phyloP scores from a whole-genome alignment of 2,329 filamentous ascomycete species.

The Aspergillus piperis region DNA sequence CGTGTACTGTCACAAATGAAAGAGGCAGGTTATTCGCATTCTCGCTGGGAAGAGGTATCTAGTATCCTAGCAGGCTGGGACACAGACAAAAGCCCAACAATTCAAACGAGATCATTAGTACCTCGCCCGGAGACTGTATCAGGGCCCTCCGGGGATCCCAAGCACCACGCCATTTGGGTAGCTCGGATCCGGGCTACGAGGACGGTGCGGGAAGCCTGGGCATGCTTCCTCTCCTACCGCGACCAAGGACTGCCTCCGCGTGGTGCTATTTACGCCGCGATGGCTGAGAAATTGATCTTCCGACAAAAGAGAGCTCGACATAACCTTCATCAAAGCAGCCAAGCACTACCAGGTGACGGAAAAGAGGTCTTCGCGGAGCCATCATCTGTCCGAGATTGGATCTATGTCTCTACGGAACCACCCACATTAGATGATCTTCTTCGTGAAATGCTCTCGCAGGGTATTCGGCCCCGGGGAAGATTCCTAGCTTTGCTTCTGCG shows the following conservation, averaged over 20 bases:
- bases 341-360: slow-evolving; percentile 56
- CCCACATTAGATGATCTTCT: slow-evolving; percentile 56
- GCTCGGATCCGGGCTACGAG: slow-evolving; percentile 61
- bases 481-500: slow-evolving; percentile 55
- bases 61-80: slow-evolving; percentile 63
- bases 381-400: slow-evolving; percentile 57
- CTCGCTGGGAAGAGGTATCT: slow-evolving; percentile 56
- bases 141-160: slow-evolving; percentile 16
- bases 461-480: slow-evolving; percentile 45
- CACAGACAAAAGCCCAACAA: slow-evolving; percentile 62
- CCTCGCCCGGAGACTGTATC: slow-evolving; percentile 28
- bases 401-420: slow-evolving; percentile 57
- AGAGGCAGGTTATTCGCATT: slow-evolving; percentile 59
- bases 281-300: slow-evolving; percentile 58
- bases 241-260: slow-evolving; percentile 41
- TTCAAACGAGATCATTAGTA: slow-evolving; percentile 58
- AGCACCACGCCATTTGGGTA: slow-evolving; percentile 52
- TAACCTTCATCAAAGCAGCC: slow-evolving; percentile 21
- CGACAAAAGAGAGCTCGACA: slow-evolving; percentile 30
- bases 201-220: slow-evolving; percentile 65
- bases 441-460: slow-evolving; percentile 50
- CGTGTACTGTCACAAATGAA: slow-evolving; percentile 58
- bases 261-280: slow-evolving; percentile 54
- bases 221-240: slow-evolving; percentile 61
- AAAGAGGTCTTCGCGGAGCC: slow-evolving; percentile 58